Conservation (phyloP, 2,329 filamentous ascomycete species). For the Saccharata proteae region DNA sequence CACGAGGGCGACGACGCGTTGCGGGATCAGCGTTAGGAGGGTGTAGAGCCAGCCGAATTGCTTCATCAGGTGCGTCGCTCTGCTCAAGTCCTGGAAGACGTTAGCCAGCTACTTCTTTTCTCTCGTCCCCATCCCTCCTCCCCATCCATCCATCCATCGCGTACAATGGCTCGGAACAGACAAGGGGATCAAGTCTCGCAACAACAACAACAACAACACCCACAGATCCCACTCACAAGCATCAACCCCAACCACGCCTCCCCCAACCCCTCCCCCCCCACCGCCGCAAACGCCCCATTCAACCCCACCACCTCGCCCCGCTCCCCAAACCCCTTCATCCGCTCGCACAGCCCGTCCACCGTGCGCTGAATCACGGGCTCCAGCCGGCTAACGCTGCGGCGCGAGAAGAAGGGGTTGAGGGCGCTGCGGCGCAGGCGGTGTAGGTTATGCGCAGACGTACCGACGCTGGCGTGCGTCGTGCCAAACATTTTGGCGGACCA, state of each 20-base stretch:
- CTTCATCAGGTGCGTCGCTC: constrained; percentile 18
- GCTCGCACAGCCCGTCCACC: constrained; percentile 9
- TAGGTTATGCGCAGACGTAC: constrained; percentile 16
- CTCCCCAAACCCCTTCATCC: constrained; percentile 8
- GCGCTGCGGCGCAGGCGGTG: constrained; percentile 21
- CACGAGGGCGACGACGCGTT: constrained; percentile 13
- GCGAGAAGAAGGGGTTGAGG: constrained; percentile 25
- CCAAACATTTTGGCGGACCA: constrained; percentile 17
- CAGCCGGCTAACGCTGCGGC: constrained; percentile 11
- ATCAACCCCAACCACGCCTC: too few relatives aligned
- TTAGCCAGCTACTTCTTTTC: too few relatives aligned
- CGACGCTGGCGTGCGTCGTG: constrained; percentile 14
- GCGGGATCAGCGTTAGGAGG: constrained; percentile 10
- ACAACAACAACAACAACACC: too few relatives aligned
- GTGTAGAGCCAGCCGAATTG: constrained; percentile 12
- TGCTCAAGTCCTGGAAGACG: constrained; percentile 14
- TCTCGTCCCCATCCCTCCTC: too few relatives aligned
- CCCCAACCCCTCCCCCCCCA: constrained; percentile 11
- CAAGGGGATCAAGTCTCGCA: too few relatives aligned
- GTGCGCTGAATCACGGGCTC: constrained; percentile 14
- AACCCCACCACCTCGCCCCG: constrained; percentile 9
- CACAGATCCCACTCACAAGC: constrained; percentile 4
- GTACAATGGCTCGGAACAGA: too few relatives aligned
- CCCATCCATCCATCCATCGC: too few relatives aligned
- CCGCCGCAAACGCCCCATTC: constrained; percentile 13